phyloP scores from a whole-genome alignment of 1,139 yeast genomes.

The Diutina siamensis region DNA sequence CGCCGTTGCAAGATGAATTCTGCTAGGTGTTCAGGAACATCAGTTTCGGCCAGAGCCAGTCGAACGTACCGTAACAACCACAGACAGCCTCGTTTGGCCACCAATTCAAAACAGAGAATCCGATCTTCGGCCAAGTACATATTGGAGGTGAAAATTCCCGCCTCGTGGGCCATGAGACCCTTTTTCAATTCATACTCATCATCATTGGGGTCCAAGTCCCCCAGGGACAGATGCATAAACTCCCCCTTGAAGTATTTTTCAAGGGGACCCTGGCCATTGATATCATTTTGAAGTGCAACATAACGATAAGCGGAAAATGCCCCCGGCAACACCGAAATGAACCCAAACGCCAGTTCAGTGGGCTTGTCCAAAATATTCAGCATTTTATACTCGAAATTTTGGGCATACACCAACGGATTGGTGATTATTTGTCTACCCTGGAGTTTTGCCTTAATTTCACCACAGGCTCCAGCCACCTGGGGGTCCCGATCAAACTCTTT shows the following conservation, averaged over 20 bases:
- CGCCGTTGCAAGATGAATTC: slow-evolving; percentile 38
- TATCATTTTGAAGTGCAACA: slow-evolving; percentile 26
- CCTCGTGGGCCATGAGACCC: slow-evolving; percentile 30
- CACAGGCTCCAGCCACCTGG: slow-evolving; percentile 42
- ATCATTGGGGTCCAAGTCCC: slow-evolving; percentile 34
- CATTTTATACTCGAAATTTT: slow-evolving; percentile 36
- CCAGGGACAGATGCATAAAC: slow-evolving; percentile 30
- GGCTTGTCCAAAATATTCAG: slow-evolving; percentile 37
- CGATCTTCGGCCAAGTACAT: slow-evolving; percentile 43
- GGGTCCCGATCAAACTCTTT: slow-evolving; percentile 35
- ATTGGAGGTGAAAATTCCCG: slow-evolving; percentile 39
- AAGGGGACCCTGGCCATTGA: slow-evolving; percentile 33
- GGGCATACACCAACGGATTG: slow-evolving; percentile 37
- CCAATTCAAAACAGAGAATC: slow-evolving; percentile 37
- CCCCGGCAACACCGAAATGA: slow-evolving; percentile 36
- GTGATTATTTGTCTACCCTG: slow-evolving; percentile 29
- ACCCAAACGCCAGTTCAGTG: slow-evolving; percentile 35
- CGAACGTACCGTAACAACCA: slow-evolving; percentile 38
- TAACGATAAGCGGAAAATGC: slow-evolving; percentile 36
- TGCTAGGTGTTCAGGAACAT: slow-evolving; percentile 36
- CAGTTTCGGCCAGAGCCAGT: slow-evolving; percentile 37
- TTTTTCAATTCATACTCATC: slow-evolving; percentile 32
- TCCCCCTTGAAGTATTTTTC: slow-evolving; percentile 41
- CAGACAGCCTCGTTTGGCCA: slow-evolving; percentile 31
- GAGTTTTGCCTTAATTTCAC: slow-evolving; percentile 35